These are phyloP conservation scores for Exophiala phaeomuriformis DNA, from an alignment of 2,329 filamentous ascomycete species.

Conservation along the genomic window DNA sequence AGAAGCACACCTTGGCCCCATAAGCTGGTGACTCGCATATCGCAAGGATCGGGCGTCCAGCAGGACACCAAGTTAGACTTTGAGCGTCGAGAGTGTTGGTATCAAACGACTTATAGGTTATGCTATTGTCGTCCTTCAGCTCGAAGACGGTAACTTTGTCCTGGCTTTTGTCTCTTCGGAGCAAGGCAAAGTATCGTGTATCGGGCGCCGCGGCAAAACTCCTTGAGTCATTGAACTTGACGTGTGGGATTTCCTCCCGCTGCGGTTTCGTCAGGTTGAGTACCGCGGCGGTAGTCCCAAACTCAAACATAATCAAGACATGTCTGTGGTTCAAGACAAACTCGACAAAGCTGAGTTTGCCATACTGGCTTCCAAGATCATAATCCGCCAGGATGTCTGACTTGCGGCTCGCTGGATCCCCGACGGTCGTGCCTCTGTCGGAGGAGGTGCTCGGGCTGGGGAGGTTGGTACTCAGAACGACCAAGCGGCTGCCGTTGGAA, in stretches of 20 bases:
- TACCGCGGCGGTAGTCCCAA: constrained; percentile 15
- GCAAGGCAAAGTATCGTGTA: constrained; percentile 14
- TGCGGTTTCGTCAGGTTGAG: constrained; percentile 20
- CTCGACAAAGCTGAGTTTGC: constrained; percentile 19
- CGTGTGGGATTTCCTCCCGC: constrained; percentile 19
- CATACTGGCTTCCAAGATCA: constrained; percentile 18
- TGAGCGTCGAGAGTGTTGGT: constrained; percentile 22
- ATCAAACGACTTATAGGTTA: constrained; percentile 19
- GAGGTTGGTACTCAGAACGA: constrained; percentile 19
- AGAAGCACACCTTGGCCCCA: constrained; percentile 22
- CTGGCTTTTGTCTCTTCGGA: constrained; percentile 18
- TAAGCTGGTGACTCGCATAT: constrained; percentile 21
- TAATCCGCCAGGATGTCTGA: constrained; percentile 22
- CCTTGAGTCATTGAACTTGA: constrained; percentile 21
- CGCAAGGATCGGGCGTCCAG: constrained; percentile 15
- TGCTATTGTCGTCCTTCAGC: not conserved
- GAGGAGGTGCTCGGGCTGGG: not conserved
- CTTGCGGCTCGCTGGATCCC: not conserved
- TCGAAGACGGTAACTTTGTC: constrained; percentile 22
- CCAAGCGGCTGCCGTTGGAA: constrained; percentile 13
- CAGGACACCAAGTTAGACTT: constrained; percentile 21
- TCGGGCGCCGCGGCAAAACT: constrained; percentile 11
- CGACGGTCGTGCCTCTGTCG: not conserved
- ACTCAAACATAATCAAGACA: constrained; percentile 22
- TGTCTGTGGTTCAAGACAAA: constrained; percentile 23